Conservation (phyloP, 257 asterid genomes). For the Ocimum tenuiflorum region DNA sequence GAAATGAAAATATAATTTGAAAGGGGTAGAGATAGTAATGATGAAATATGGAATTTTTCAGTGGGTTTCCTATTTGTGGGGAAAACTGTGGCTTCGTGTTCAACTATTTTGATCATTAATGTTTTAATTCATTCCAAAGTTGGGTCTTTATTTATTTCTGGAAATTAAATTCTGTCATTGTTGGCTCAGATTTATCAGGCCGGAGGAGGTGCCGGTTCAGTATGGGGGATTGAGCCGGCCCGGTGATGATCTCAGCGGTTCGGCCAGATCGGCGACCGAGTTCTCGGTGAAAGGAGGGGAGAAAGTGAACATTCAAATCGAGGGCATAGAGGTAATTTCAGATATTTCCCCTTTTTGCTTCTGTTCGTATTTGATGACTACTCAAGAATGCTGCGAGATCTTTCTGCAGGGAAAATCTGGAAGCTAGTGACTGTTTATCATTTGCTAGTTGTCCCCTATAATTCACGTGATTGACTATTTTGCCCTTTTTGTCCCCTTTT, state of each 20-base stretch:
- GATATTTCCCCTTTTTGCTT: neutral
- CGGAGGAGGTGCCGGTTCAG: constrained; percentile 74
- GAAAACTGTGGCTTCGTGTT: neutral
- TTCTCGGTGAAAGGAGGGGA: constrained; percentile 81
- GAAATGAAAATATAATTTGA: neutral
- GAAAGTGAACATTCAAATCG: constrained; percentile 84
- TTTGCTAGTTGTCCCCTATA: constrained; percentile 15
- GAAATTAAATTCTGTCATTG: too few relatives aligned
- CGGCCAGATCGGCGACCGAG: constrained; percentile 74
- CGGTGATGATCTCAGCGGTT: constrained; percentile 46
- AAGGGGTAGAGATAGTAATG: neutral
- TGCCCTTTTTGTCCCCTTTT: constrained; percentile 14
- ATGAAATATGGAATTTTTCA: neutral
- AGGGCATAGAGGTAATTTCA: constrained; percentile 71
- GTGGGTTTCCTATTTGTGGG: constrained; percentile 23
- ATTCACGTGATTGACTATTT: neutral
- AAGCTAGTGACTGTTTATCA: neutral
- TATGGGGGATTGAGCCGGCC: constrained; percentile 84
- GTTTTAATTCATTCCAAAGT: neutral
- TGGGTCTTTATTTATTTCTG: neutral
- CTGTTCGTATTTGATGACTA: neutral
- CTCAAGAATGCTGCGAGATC: neutral
- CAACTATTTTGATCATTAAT: neutral
- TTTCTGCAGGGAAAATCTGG: constrained; percentile 1
- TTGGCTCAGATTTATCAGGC: constrained; percentile 52